Evolutionary conservation across 352 stramenopile genomes (phyloP).

Genomic region (Peronospora destructor): DNA sequence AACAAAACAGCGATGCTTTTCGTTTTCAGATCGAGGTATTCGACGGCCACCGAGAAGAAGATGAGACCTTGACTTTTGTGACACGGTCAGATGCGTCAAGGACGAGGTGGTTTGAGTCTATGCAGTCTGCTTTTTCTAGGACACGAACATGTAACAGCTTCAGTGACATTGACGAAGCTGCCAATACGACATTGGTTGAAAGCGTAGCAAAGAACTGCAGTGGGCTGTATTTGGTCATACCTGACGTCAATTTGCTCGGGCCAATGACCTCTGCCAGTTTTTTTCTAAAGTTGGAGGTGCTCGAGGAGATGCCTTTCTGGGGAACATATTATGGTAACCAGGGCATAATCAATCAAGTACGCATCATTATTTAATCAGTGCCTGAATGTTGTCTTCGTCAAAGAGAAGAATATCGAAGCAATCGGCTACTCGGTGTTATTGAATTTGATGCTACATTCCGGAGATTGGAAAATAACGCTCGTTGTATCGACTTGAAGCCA

Average conservation of each 20-base stretch:
- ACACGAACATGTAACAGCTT: constrained; percentile 48
- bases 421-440: constrained; percentile 70
- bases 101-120: constrained; percentile 53
- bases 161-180: constrained; percentile 53
- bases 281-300: constrained; percentile 70
- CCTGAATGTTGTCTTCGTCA: constrained; percentile 45
- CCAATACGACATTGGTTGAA: constrained; percentile 52
- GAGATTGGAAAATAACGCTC: constrained; percentile 26
- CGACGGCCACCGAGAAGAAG: constrained; percentile 60
- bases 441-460: constrained; percentile 68
- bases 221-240: constrained; percentile 43
- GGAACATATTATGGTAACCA: constrained; percentile 58
- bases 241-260: constrained; percentile 51
- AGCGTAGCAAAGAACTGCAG: constrained; percentile 49
- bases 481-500: constrained; percentile 23
- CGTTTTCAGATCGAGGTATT: constrained; percentile 78
- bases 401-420: constrained; percentile 59
- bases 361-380: constrained; percentile 59
- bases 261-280: constrained; percentile 58
- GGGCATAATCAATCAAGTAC: constrained; percentile 61
- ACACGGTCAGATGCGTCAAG: constrained; percentile 47
- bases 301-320: constrained; percentile 76
- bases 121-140: constrained; percentile 41
- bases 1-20: constrained; percentile 54
- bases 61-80: constrained; percentile 73